Conservation (phyloP, 129 eudicot species). For the Tanacetum coccineum region DNA sequence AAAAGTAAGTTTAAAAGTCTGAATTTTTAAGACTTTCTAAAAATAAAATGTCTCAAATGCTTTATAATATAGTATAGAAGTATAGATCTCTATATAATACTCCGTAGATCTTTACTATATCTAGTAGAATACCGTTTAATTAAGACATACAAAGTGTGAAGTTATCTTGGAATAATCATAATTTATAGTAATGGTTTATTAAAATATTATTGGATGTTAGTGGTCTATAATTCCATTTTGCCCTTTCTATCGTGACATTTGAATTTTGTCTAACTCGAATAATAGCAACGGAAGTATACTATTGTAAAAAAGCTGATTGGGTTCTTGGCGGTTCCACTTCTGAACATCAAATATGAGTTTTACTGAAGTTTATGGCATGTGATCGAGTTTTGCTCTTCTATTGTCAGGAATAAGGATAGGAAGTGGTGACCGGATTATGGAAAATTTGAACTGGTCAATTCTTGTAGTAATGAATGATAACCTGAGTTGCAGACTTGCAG, state of each 20-base stretch:
- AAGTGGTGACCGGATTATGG: too few relatives aligned
- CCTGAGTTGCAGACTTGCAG: too few relatives aligned
- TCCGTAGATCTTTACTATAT: constrained; percentile 3
- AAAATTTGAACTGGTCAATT: too few relatives aligned
- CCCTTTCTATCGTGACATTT: constrained; percentile 5
- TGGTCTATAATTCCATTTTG: neutral
- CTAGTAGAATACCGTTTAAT: neutral
- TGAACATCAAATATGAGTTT: neutral
- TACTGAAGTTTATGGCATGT: neutral
- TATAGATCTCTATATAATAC: too few relatives aligned
- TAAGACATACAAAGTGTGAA: neutral
- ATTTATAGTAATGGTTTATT: neutral
- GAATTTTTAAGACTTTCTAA: too few relatives aligned
- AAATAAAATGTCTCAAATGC: too few relatives aligned
- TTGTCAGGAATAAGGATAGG: too few relatives aligned
- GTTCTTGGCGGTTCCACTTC: constrained; percentile 10
- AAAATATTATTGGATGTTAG: neutral
- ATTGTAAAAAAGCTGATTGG: neutral
- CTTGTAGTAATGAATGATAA: too few relatives aligned
- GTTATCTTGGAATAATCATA: neutral
- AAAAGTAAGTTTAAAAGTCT: too few relatives aligned
- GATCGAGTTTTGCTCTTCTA: neutral
- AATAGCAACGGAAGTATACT: constrained; percentile 7
- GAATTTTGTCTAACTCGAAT: constrained; percentile 8
- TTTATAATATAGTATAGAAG: too few relatives aligned